phyloP scores from a whole-genome alignment of 495 filamentous ascomycete species.

The Hypoxylon perforatum region DNA sequence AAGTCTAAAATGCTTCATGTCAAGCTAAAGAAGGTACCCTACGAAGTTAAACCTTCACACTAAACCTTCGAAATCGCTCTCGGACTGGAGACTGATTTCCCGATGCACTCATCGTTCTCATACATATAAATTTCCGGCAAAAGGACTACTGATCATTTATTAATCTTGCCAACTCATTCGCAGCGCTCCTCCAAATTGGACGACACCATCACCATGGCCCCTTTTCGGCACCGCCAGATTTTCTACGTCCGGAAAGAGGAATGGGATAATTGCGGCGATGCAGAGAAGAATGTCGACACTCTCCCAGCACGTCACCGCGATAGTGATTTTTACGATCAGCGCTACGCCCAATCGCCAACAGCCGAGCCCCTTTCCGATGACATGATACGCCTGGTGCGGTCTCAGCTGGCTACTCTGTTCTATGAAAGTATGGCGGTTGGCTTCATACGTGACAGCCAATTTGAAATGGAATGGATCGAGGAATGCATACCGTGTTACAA shows the following conservation, averaged over 20 bases:
- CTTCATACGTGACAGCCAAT: not conserved
- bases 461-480: not conserved
- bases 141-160: not conserved
- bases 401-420: slow-evolving; percentile 3
- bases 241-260: not conserved
- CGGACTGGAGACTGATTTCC: not conserved
- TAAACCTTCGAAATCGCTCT: not conserved
- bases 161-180: too few species aligned
- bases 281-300: not conserved
- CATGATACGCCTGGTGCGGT: not conserved
- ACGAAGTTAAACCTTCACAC: not conserved
- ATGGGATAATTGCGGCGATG: not conserved
- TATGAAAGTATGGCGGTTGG: not conserved
- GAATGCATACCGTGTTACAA: not conserved
- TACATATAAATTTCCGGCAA: not conserved
- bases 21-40: too few species aligned
- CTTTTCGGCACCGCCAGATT: slow-evolving; percentile 1
- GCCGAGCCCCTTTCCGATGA: not conserved
- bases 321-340: not conserved
- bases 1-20: too few species aligned
- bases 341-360: not conserved
- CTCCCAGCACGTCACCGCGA: not conserved
- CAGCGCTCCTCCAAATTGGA: too few species aligned
- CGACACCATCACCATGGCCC: not conserved
- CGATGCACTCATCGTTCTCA: not conserved